These are phyloP conservation scores for Talaromyces sp. DNA, from an alignment of 2,329 filamentous ascomycete genomes.

Conservation along the genomic window DNA sequence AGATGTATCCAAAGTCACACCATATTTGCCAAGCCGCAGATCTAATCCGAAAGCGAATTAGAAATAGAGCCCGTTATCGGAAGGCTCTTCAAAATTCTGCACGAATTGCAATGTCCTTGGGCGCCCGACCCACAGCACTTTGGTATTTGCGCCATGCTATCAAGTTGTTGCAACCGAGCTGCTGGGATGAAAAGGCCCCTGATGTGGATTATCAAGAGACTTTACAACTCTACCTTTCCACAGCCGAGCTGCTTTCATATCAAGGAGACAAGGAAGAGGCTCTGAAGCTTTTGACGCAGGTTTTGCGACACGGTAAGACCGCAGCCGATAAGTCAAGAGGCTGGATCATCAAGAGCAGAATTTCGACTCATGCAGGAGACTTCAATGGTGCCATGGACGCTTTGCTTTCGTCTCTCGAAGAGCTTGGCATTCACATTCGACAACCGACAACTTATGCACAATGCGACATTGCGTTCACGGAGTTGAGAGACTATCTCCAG, in stretches of 20 bases:
- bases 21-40: constrained; percentile 77
- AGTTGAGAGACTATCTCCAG: constrained; percentile 58
- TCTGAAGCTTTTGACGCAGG: constrained; percentile 62
- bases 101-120: constrained; percentile 73
- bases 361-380: constrained; percentile 72
- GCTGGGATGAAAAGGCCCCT: constrained; percentile 66
- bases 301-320: constrained; percentile 68
- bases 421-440: constrained; percentile 65
- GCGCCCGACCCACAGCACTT: constrained; percentile 75
- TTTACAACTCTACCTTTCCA: constrained; percentile 70
- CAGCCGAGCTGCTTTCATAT: constrained; percentile 79
- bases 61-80: constrained; percentile 63
- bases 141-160: constrained; percentile 79
- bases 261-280: constrained; percentile 69
- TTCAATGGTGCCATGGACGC: constrained; percentile 65
- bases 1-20: constrained; percentile 69
- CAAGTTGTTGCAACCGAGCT: constrained; percentile 70
- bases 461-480: constrained; percentile 72
- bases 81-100: constrained; percentile 76
- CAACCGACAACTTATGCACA: constrained; percentile 67
- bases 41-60: constrained; percentile 67
- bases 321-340: constrained; percentile 78
- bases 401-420: constrained; percentile 67
- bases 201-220: constrained; percentile 88
- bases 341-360: constrained; percentile 77